Evolutionary conservation across 768 basidiomycete genomes (phyloP).

Genomic region (Mycena rebaudengoi): DNA sequence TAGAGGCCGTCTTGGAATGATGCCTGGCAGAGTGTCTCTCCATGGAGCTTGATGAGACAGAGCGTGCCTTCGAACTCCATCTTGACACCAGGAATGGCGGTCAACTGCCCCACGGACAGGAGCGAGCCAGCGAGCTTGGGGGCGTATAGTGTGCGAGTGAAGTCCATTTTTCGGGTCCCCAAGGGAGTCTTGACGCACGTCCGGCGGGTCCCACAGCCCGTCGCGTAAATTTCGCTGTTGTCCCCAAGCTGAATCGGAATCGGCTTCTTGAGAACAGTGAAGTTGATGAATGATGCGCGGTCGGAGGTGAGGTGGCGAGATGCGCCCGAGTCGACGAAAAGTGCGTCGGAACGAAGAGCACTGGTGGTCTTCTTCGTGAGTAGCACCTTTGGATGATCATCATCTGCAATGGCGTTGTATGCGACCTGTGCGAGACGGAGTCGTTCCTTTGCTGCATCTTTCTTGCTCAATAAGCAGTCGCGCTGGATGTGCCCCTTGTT

Average conservation of each 20-base stretch:
- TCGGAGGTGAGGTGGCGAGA: background rate
- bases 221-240: background rate
- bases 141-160: background rate
- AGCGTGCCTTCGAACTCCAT: background rate
- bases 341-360: background rate
- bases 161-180: background rate
- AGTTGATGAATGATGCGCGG: background rate
- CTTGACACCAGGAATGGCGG: background rate
- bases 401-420: background rate
- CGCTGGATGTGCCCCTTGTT: background rate
- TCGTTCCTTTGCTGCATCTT: background rate
- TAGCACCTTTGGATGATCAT: background rate
- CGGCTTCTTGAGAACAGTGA: background rate
- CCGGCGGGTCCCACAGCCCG: background rate
- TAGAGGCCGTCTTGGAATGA: background rate
- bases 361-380: slow-evolving; percentile 1
- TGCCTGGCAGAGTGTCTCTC: background rate
- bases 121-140: background rate
- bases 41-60: background rate
- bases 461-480: background rate
- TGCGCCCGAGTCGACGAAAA: slow-evolving; percentile 8
- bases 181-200: background rate
- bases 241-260: background rate
- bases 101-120: background rate
- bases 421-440: slow-evolving; percentile 2